Conservation (phyloP, 768 basidiomycete genomes). For the Rhodotorula babjevae region DNA sequence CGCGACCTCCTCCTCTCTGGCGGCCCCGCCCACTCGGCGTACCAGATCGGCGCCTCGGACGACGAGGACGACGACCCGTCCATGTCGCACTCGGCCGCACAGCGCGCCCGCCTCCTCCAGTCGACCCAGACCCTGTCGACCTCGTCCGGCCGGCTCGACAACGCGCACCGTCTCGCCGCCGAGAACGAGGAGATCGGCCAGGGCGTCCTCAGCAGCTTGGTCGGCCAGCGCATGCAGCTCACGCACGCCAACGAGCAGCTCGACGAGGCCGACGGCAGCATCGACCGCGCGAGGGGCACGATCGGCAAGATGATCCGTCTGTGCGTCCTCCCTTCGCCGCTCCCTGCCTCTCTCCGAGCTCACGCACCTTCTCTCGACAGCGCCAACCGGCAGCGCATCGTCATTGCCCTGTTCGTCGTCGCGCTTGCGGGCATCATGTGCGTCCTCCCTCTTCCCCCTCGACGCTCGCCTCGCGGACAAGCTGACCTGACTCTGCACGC, state of each 20-base stretch:
- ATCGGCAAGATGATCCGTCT: conserved; percentile 50
- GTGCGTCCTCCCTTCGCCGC: conserved; percentile 39
- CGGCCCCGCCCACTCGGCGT: conserved; percentile 1
- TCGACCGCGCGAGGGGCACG: conserved; percentile 48
- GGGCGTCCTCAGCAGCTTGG: conserved; percentile 47
- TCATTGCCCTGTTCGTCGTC: conserved; percentile 47
- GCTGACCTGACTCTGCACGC: neutral
- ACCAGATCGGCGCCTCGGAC: conserved; percentile 19
- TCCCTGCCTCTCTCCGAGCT: no score
- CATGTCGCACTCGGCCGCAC: neutral
- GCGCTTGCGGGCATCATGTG: conserved; percentile 46
- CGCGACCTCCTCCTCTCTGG: conserved; percentile 31
- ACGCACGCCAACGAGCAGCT: conserved; percentile 45
- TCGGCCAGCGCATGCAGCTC: conserved; percentile 50
- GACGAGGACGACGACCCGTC: conserved; percentile 12
- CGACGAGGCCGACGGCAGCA: conserved; percentile 48
- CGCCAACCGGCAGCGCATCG: conserved; percentile 49
- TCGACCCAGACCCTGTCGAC: conserved; percentile 15
- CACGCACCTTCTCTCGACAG: conserved; percentile 35
- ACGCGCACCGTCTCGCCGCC: conserved; percentile 49
- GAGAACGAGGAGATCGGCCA: conserved; percentile 51
- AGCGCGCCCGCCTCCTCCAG: conserved; percentile 25
- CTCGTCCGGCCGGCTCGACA: conserved; percentile 45
- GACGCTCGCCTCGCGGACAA: no score
- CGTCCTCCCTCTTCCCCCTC: neutral